These are phyloP conservation scores for Gloeopeniophorella convolvens DNA, from an alignment of 768 basidiomycete genomes.

Conservation along the genomic window DNA sequence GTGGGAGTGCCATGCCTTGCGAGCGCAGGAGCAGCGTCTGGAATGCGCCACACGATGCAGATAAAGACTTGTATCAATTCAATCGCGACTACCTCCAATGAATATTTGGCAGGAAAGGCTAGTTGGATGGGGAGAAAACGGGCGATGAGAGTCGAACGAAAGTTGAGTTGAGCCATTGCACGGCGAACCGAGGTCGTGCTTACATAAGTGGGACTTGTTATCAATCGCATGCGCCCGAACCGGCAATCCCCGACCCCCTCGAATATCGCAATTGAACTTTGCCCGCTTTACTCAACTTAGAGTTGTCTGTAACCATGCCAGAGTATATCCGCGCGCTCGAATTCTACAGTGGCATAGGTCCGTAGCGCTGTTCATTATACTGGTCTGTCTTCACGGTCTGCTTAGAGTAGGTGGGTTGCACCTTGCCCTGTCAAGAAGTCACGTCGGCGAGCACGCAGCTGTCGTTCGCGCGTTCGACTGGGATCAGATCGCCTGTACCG, in stretches of 20 bases:
- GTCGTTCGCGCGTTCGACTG: slow-evolving; percentile 75
- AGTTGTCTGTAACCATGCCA: not conserved
- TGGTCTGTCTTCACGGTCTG: not conserved
- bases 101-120: not conserved
- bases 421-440: slow-evolving; percentile 52
- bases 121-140: not conserved
- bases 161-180: slow-evolving; percentile 5
- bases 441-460: slow-evolving; percentile 30
- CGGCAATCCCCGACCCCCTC: no score
- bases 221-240: no score
- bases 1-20: slow-evolving; percentile 5
- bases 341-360: slow-evolving; percentile 80
- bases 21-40: not conserved
- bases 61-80: not conserved
- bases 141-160: slow-evolving; percentile 6
- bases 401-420: slow-evolving; percentile 57
- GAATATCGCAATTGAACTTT: no score
- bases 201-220: slow-evolving; percentile 10
- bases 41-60: not conserved
- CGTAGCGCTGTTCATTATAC: slow-evolving; percentile 4
- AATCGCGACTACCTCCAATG: not conserved
- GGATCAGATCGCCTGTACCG: slow-evolving; percentile 68
- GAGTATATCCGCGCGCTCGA: slow-evolving; percentile 34
- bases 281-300: no score
- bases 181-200: not conserved